Conservation (phyloP, 345 rosid genomes). For the Erodium maritimum region DNA sequence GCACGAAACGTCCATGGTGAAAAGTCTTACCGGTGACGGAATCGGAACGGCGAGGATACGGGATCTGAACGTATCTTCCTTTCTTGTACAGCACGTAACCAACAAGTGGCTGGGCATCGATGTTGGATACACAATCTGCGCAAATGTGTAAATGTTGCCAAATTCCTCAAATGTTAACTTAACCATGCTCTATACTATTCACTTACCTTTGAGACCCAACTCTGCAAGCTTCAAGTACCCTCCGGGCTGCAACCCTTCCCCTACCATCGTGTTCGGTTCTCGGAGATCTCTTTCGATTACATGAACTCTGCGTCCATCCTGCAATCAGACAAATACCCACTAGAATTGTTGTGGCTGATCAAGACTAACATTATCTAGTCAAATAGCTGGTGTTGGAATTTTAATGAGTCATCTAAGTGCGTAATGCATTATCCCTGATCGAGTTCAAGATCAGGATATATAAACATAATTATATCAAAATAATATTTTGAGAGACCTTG, state of each 20-base stretch:
- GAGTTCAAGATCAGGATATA: too few relatives aligned
- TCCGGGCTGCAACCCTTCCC: conserved; percentile 55
- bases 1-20: background rate
- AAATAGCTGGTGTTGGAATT: too few relatives aligned
- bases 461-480: too few relatives aligned
- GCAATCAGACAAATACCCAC: conserved; percentile 5
- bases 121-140: background rate
- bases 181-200: too few relatives aligned
- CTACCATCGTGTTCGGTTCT: conserved; percentile 45
- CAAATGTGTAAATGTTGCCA: background rate
- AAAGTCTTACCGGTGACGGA: background rate
- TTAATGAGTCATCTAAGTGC: too few relatives aligned
- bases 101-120: background rate
- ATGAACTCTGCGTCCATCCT: conserved; percentile 46
- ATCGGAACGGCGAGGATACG: background rate
- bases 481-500: conserved; percentile 28
- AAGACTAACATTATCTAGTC: too few relatives aligned
- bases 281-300: conserved; percentile 52
- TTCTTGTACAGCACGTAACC: background rate
- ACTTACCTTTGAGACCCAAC: conserved; percentile 43
- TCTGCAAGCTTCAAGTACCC: conserved; percentile 47
- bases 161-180: too few relatives aligned
- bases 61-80: background rate
- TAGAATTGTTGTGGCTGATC: too few relatives aligned
- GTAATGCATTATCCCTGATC: too few relatives aligned